Conservation (phyloP, 2,329 filamentous ascomycete genomes). For the Colletotrichum nymphaeae region DNA sequence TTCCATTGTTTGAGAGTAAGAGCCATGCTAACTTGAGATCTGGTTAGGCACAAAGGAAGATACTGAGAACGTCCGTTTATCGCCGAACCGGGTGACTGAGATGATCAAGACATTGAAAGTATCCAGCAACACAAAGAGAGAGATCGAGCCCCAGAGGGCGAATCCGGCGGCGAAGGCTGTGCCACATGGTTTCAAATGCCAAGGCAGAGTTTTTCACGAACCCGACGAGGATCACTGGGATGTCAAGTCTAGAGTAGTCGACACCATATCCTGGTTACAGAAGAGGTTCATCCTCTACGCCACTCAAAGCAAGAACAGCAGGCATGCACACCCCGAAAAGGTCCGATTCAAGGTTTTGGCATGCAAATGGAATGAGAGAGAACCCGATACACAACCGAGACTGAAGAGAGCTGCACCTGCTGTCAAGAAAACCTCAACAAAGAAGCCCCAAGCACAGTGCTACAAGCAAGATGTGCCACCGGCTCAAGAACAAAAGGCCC, state of each 20-base stretch:
- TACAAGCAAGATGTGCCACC: neutral
- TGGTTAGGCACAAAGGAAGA: neutral
- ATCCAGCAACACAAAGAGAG: neutral
- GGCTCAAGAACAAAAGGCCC: neutral
- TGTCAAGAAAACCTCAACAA: neutral
- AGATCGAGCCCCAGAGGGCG: neutral
- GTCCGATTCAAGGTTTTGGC: constrained; percentile 55
- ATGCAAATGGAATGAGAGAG: constrained; percentile 49
- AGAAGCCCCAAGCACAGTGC: neutral
- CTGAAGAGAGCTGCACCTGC: neutral
- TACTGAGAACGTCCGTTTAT: neutral
- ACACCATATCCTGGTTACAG: constrained; percentile 52
- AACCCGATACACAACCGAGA: neutral
- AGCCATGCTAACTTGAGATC: neutral
- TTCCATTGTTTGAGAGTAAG: no score
- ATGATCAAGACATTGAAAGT: neutral
- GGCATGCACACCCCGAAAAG: constrained; percentile 45
- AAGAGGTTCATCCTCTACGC: constrained; percentile 51
- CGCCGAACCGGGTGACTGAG: neutral
- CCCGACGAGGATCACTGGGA: constrained; percentile 48
- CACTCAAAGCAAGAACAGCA: constrained; percentile 45
- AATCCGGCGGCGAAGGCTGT: neutral
- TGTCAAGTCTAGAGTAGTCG: constrained; percentile 47
- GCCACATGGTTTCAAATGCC: constrained; percentile 40
- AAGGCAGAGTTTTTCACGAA: constrained; percentile 46